Base-by-base conservation (phyloP, 257 asterid genomes). In the Verbascum thapsus region DNA sequence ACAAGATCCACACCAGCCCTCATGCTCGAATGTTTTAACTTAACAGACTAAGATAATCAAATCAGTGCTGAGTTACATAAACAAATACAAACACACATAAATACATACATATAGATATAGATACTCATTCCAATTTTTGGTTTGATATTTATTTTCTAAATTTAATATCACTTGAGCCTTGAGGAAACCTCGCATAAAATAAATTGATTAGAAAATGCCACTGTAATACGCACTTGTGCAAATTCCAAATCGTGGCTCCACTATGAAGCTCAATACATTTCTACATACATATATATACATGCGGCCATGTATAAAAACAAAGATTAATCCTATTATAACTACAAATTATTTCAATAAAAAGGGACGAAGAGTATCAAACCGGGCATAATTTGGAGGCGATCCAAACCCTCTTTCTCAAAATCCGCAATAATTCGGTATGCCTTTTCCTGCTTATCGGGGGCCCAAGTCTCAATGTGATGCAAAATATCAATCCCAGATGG, bases 351-450 rank as follows among this genome's bases (percentile, higher is more conserved):
- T n/a, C n/a, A n/a, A n/a, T n/a, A n/a, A n/a, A n/a, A n/a, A n/a
- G n/a, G 5, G 5, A 26, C 5, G 32, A 26, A 50, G 7, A 39
- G 57, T 52, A 39, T 7, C 83, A 22, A 56, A 85, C 99, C 99
- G 2, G 96, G 99, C 97, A 89, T 92, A 72, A 92, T 87, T 59
- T 92, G 85, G 64, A 92, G 96, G 44, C 89, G 88, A 85, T 89
- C 97, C 54, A 63, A 71, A 4, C 99, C 96, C 71, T 80, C 79
- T 55, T 89, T 83, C 76, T 92, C 99, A 37, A 71, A 92, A 67
- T 89, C 94, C 2, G 95, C 87, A 16, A 92, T 87, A 51, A 81
- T 78, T 20, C 83, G 64, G 49, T 83, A 89, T 0, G 99, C 99
- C 57, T 39, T 49, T 2, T 74, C 72, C 70, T 92, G 96, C 45